Evolutionary conservation across 2,329 filamentous ascomycete species (phyloP), one percentile per base, ranked within the genome.

Genomic region (Truncatella angustata): DNA sequence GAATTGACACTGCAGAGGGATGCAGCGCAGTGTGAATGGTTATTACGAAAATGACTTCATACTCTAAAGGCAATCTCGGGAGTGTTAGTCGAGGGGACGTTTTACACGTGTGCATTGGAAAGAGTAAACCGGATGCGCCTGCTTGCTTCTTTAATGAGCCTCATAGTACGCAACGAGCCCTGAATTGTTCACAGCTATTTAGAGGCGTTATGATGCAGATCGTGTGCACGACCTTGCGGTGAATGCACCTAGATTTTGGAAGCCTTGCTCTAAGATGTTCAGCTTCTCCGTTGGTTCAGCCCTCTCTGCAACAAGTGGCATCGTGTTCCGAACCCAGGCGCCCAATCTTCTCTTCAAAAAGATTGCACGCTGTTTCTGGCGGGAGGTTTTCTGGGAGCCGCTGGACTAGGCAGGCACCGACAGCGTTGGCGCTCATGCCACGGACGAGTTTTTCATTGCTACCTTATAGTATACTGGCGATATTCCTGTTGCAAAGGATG

Each of bases 381-480:
- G 51, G 60, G 30, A 62, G 59, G 10, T 56, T 63, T 48, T 62
- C 57, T 36, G 62, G 61, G n/a, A 64, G 36, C 10, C 54, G 40
- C 36, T 63, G 62, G 5, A 64, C 56, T 7, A 64, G 56, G 35
- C 61, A 62, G 2, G 55, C 45, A 52, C 63, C 62, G 21, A 63
- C 58, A 9, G 60, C 62, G 24, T 64, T 59, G 5, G 61, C 61
- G 45, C 60, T 64, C 7, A 63, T 39, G 11, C 63, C 62, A 39
- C 63, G 60, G 28, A 55, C 56, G 39, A 63, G 63, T 16, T 63
- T 64, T 26, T 61, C 59, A 39, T 18, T n/a, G 4, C 10, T 39
- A 39, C 36, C 36, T 39, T 39, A 40, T 63, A 63, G 37, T 63
- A 64, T 7, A 60, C 61, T 6, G 51, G 57, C n/a, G 60, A 55